phyloP scores from a whole-genome alignment of 2,329 filamentous ascomycete genomes.

The Ophiostoma sp. region DNA sequence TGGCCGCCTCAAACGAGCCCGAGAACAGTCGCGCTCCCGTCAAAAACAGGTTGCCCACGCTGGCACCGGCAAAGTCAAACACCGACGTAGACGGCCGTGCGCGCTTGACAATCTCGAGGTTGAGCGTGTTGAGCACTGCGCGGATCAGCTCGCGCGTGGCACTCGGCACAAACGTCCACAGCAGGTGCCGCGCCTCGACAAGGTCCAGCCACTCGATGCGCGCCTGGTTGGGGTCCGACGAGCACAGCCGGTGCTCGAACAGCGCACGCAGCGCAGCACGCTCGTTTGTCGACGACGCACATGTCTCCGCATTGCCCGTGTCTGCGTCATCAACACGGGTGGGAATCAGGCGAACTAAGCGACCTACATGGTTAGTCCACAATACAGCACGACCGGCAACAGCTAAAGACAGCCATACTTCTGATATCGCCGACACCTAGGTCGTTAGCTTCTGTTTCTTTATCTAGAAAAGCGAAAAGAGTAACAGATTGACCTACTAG shows the following conservation, averaged over 20 bases:
- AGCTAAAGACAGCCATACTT: constrained; percentile 42
- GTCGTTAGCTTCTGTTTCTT: neutral
- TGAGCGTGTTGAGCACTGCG: constrained; percentile 69
- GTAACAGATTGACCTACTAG: constrained; percentile 50
- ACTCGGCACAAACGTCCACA: constrained; percentile 68
- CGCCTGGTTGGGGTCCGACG: constrained; percentile 51
- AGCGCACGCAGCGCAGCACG: constrained; percentile 70
- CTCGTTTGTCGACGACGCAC: constrained; percentile 46
- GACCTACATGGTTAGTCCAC: constrained; percentile 48
- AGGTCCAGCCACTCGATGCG: constrained; percentile 81
- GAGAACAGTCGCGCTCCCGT: constrained; percentile 85
- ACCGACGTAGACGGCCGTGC: constrained; percentile 61
- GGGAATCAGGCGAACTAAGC: constrained; percentile 86
- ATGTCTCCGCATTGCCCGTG: neutral
- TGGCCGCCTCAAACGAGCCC: constrained; percentile 85
- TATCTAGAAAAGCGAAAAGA: no score
- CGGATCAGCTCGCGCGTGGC: constrained; percentile 73
- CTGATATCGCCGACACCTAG: constrained; percentile 62
- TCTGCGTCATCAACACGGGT: constrained; percentile 34
- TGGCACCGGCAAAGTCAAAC: constrained; percentile 72
- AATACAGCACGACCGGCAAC: neutral
- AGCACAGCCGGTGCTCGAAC: constrained; percentile 80
- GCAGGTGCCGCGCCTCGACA: constrained; percentile 70
- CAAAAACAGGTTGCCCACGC: constrained; percentile 73
- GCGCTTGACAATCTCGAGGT: constrained; percentile 72